These are phyloP conservation scores for Pseudogymnoascus verrucosus DNA, from an alignment of 2,329 filamentous ascomycete genomes.

Conservation along the genomic window DNA sequence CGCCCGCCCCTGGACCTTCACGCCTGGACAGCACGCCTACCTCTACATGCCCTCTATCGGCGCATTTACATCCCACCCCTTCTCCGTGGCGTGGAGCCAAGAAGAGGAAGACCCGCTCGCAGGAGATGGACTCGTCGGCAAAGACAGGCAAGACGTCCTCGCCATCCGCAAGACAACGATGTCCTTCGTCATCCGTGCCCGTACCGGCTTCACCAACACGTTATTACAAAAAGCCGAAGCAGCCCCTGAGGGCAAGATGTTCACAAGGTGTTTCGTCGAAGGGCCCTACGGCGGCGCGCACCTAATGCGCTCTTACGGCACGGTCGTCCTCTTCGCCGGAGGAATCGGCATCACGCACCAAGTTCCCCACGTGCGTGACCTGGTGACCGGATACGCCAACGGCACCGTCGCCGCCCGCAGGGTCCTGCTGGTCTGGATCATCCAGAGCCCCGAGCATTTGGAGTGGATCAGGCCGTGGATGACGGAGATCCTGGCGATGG, in stretches of 20 bases:
- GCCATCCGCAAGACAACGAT: conserved; percentile 56
- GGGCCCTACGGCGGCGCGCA: conserved; percentile 71
- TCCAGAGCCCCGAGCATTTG: conserved; percentile 70
- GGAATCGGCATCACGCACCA: conserved; percentile 77
- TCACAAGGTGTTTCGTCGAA: conserved; percentile 60
- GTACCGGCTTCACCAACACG: conserved; percentile 64
- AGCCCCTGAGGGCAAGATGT: conserved; percentile 52
- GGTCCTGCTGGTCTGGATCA: conserved; percentile 69
- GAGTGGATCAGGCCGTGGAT: conserved; percentile 82
- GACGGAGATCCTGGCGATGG: conserved; percentile 70
- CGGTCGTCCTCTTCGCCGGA: conserved; percentile 69
- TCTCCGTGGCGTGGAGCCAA: conserved; percentile 71
- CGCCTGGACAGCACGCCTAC: conserved; percentile 70
- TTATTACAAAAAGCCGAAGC: conserved; percentile 60
- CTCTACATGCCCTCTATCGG: conserved; percentile 68
- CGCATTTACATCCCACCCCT: conserved; percentile 69
- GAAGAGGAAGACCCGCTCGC: conserved; percentile 45
- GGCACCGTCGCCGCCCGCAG: conserved; percentile 64
- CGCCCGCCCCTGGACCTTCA: conserved; percentile 69
- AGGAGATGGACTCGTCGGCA: conserved; percentile 49
- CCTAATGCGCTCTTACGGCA: conserved; percentile 66
- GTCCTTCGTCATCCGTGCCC: conserved; percentile 64
- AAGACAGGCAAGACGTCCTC: conserved; percentile 48
- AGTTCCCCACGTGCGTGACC: conserved; percentile 64
- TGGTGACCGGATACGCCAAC: conserved; percentile 60